phyloP scores from a whole-genome alignment of 169 alveolate genomes.

The Plasmodium cynomolgi region DNA sequence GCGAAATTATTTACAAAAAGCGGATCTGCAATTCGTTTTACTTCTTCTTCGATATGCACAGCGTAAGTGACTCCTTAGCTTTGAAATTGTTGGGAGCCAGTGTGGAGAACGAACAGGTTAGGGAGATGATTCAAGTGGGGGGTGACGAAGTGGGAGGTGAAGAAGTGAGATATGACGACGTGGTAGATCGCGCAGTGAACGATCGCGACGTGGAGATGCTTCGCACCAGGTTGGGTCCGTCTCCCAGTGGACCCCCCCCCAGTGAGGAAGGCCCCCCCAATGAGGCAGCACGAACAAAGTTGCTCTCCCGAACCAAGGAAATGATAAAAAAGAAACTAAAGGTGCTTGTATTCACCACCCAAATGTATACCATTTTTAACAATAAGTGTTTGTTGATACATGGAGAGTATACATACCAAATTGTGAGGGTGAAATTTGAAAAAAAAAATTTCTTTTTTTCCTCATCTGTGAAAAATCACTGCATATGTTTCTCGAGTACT shows the following conservation, averaged over 20 bases:
- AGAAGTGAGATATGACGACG: too few species aligned
- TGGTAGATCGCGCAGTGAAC: too few species aligned
- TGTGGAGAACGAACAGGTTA: conserved; percentile 15
- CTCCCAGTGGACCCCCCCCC: background rate
- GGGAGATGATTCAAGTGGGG: conserved; percentile 11
- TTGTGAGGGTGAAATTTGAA: conserved; percentile 25
- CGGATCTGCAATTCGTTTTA: conserved; percentile 50
- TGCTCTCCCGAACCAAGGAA: conserved; percentile 1
- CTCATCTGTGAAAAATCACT: conserved; percentile 58
- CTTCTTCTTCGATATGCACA: conserved; percentile 21
- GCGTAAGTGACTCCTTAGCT: background rate
- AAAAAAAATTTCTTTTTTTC: background rate
- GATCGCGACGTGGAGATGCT: conserved; percentile 3
- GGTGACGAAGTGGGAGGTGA: background rate
- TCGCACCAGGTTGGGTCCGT: background rate
- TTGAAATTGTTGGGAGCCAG: background rate
- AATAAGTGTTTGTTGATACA: conserved; percentile 56
- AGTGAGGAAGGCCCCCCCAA: background rate
- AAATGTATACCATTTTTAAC: conserved; percentile 69
- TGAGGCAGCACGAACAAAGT: background rate
- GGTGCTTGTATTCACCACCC: conserved; percentile 67
- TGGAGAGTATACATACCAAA: conserved; percentile 18
- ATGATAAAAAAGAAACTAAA: conserved; percentile 7
- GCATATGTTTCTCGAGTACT: conserved; percentile 10
- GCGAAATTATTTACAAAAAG: conserved; percentile 62